phyloP scores from a whole-genome alignment of 139 green algal species.

The Tetratostichococcus sp. region DNA sequence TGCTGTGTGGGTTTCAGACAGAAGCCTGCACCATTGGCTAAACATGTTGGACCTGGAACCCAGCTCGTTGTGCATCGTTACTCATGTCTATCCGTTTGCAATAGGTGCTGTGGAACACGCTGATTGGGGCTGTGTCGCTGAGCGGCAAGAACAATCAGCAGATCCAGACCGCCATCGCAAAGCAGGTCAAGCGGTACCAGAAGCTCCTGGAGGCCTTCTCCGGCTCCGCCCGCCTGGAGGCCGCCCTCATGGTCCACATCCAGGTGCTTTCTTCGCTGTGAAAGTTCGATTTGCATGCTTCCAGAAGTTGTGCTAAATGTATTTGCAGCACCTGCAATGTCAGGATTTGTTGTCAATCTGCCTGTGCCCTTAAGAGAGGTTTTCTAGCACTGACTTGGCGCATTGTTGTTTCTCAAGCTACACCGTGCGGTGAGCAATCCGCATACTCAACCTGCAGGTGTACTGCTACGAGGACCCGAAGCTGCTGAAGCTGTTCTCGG shows the following conservation, averaged over 20 bases:
- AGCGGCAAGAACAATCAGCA: conserved; percentile 92
- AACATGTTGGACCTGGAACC: too few species aligned
- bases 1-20: too few species aligned
- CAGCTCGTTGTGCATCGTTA: too few species aligned
- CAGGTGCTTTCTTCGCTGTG: conserved; percentile 38
- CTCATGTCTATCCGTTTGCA: conserved; percentile 15
- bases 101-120: conserved; percentile 69
- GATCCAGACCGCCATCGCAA: conserved; percentile 54
- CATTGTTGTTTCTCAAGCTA: too few species aligned
- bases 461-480: conserved; percentile 94
- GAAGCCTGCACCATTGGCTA: too few species aligned
- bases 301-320: too few species aligned
- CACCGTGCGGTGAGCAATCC: too few species aligned
- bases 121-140: conserved; percentile 74
- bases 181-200: conserved; percentile 72
- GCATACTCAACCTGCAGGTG: too few species aligned
- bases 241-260: conserved; percentile 74
- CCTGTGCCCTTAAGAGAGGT: too few species aligned
- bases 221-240: conserved; percentile 69
- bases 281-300: too few species aligned
- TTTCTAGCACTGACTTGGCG: too few species aligned
- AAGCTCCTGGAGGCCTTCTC: conserved; percentile 69
- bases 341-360: not conserved
- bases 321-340: conserved; percentile 4
- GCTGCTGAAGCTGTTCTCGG: conserved; percentile 88